These are phyloP conservation scores for Alternaria sp. DNA, from an alignment of 2,329 filamentous ascomycete species.

Conservation along the genomic window DNA sequence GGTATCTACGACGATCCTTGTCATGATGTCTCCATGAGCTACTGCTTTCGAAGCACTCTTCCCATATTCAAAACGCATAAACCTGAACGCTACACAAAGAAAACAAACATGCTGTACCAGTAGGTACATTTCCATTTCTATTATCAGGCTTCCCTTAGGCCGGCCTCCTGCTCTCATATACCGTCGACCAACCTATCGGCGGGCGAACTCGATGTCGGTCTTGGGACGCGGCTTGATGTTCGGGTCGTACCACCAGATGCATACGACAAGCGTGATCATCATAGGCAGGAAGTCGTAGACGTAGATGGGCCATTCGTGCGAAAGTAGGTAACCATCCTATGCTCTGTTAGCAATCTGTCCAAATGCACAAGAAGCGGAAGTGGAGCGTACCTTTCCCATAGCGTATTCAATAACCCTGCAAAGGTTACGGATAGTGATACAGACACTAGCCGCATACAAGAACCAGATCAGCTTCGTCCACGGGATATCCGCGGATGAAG, in stretches of 20 bases:
- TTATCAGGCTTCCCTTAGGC: not conserved
- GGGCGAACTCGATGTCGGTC: slow-evolving; percentile 29
- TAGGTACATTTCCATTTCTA: not conserved
- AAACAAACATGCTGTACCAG: not conserved
- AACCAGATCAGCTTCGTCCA: slow-evolving; percentile 49
- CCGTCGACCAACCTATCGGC: not conserved
- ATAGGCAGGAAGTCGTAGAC: slow-evolving; percentile 41
- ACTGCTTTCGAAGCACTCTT: not conserved
- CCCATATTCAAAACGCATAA: not conserved
- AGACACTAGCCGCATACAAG: slow-evolving; percentile 49
- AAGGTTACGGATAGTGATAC: slow-evolving; percentile 58
- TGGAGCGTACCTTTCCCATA: slow-evolving; percentile 33
- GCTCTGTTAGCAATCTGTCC: slow-evolving; percentile 10
- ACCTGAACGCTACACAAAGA: slow-evolving; percentile 1
- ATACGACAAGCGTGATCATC: slow-evolving; percentile 33
- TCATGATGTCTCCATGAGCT: not conserved
- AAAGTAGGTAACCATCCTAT: slow-evolving; percentile 35
- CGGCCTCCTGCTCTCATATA: not conserved
- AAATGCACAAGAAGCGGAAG: not conserved
- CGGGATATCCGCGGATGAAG: slow-evolving; percentile 29
- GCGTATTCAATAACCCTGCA: slow-evolving; percentile 60
- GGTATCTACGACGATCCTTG: not conserved
- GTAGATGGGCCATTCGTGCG: slow-evolving; percentile 39
- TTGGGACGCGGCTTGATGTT: slow-evolving; percentile 34
- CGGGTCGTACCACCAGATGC: slow-evolving; percentile 37